phyloP scores from a whole-genome alignment of 345 rosid genomes.

The Gossypium turneri region DNA sequence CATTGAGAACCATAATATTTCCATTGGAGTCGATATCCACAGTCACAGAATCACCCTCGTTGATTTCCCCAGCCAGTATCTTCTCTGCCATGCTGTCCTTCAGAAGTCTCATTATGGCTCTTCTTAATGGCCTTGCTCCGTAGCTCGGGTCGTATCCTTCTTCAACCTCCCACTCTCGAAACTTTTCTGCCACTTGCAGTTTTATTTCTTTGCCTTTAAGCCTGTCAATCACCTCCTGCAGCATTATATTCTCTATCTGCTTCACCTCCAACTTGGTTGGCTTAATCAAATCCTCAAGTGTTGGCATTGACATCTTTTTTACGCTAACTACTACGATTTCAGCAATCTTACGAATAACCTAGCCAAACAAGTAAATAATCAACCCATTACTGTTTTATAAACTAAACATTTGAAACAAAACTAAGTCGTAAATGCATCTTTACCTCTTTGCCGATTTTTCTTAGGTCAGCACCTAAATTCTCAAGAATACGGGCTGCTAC shows the following conservation, averaged over 20 bases:
- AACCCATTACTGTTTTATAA: no score
- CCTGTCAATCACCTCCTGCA: conserved; percentile 73
- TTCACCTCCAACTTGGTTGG: conserved; percentile 85
- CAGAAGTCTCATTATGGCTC: conserved; percentile 87
- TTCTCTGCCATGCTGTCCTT: conserved; percentile 98
- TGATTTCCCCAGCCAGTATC: conserved; percentile 87
- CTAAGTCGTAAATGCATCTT: conserved; percentile 10
- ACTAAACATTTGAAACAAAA: conserved; percentile 34
- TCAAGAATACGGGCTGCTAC: conserved; percentile 97
- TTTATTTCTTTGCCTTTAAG: conserved; percentile 69
- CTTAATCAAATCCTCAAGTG: no score
- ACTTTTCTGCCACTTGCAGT: conserved; percentile 88
- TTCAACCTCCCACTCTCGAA: conserved; percentile 77
- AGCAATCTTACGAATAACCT: no score
- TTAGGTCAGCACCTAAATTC: conserved; percentile 88
- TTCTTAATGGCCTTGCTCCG: conserved; percentile 88
- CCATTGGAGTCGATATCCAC: conserved; percentile 81
- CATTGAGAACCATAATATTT: conserved; percentile 71
- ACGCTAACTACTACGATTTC: no score
- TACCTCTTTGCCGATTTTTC: conserved; percentile 89
- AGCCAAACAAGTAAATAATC: no score
- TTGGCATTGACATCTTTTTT: no score
- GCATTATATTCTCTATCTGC: conserved; percentile 88
- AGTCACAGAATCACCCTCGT: conserved; percentile 82
- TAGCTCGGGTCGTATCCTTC: conserved; percentile 95